phyloP scores from a whole-genome alignment of 2,329 filamentous ascomycete species.

The Ceratocystis papillata region DNA sequence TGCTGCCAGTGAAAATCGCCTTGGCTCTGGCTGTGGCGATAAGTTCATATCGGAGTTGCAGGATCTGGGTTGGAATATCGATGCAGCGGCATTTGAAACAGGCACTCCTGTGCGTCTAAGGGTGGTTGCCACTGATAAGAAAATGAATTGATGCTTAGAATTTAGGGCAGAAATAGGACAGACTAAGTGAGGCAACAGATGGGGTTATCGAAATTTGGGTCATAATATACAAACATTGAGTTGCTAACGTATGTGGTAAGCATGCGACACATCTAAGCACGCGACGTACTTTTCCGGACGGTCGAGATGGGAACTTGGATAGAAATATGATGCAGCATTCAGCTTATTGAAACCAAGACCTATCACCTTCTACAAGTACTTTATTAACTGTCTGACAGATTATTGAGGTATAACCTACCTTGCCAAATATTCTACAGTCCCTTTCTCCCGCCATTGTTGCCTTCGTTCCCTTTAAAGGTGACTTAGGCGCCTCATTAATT shows the following conservation, averaged over 20 bases:
- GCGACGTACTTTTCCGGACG: background rate
- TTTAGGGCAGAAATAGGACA: background rate
- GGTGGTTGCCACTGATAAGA: slow-evolving; percentile 14
- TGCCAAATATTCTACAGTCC: background rate
- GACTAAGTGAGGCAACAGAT: background rate
- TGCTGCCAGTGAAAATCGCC: background rate
- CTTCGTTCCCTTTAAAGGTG: background rate
- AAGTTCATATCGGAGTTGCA: slow-evolving; percentile 30
- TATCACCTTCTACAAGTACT: background rate
- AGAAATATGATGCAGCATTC: background rate
- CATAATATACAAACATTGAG: too few relatives aligned
- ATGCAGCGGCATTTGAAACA: slow-evolving; percentile 33
- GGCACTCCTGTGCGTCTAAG: slow-evolving; percentile 31
- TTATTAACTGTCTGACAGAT: background rate
- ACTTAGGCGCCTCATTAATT: background rate
- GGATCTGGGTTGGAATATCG: slow-evolving; percentile 32
- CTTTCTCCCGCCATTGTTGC: background rate
- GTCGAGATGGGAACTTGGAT: background rate
- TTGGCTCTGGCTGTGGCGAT: slow-evolving; percentile 21
- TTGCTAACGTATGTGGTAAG: background rate
- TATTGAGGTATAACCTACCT: background rate
- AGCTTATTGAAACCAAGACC: background rate
- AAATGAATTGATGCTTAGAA: slow-evolving; percentile 6
- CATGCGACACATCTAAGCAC: background rate
- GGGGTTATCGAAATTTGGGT: too few relatives aligned